phyloP scores from a whole-genome alignment of 768 basidiomycete genomes.

The Sporobolomyces roseus region DNA sequence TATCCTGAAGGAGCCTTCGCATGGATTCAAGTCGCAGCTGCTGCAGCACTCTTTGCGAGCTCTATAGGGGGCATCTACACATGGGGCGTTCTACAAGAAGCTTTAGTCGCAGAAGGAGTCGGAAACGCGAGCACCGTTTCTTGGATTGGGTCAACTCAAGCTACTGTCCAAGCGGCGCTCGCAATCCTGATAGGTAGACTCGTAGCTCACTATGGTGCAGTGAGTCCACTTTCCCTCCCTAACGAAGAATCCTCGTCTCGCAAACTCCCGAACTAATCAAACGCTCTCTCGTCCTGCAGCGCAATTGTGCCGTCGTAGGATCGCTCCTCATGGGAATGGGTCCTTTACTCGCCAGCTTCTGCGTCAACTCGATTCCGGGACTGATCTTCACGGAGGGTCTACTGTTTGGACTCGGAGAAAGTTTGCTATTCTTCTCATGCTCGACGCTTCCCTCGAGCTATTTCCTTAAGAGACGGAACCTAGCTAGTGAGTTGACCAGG shows the following conservation, averaged over 20 bases:
- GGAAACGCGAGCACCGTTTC: neutral
- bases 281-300: slow-evolving; percentile 2
- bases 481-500: too few relatives aligned
- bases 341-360: neutral
- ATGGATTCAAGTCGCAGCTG: neutral
- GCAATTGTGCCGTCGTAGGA: slow-evolving; percentile 29
- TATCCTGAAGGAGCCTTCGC: slow-evolving; percentile 7
- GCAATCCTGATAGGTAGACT: neutral
- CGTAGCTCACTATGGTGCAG: slow-evolving; percentile 7
- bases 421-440: slow-evolving; percentile 18
- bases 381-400: slow-evolving; percentile 5
- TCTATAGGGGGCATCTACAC: slow-evolving; percentile 13
- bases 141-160: slow-evolving; percentile 9
- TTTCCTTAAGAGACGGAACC: slow-evolving; percentile 38
- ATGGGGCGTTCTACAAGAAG: slow-evolving; percentile 26
- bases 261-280: neutral
- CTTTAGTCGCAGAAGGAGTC: slow-evolving; percentile 9
- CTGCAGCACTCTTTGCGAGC: neutral
- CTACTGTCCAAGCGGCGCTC: slow-evolving; percentile 3
- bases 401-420: slow-evolving; percentile 19
- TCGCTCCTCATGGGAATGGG: neutral
- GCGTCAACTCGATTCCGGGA: slow-evolving; percentile 1
- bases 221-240: neutral
- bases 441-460: slow-evolving; percentile 39
- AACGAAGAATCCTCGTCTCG: too few relatives aligned